These are phyloP conservation scores for Axilococcus clingmanii DNA, from an alignment of 139 green algal species.

Conservation along the genomic window DNA sequence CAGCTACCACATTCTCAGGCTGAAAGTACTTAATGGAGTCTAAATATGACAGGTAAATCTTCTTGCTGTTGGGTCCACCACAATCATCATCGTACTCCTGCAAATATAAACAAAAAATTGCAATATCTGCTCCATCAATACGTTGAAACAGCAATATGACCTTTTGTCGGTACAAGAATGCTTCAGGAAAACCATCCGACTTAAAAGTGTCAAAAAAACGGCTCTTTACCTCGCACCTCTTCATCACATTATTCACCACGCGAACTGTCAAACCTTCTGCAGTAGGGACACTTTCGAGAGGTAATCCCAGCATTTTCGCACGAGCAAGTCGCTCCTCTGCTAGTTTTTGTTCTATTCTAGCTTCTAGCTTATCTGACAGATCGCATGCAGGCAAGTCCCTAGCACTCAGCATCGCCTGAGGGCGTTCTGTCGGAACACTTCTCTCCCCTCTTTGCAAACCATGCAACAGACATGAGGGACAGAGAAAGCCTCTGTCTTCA, in stretches of 20 bases:
- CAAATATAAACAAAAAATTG: conserved; percentile 90
- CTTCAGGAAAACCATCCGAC: conserved; percentile 47
- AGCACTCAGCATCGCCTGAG: conserved; percentile 81
- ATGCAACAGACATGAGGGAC: conserved; percentile 76
- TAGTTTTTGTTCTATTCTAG: conserved; percentile 11
- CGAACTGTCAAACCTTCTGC: conserved; percentile 65
- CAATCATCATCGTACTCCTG: conserved; percentile 91
- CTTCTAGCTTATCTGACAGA: conserved; percentile 58
- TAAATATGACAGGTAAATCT: conserved; percentile 94
- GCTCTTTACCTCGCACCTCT: conserved; percentile 78
- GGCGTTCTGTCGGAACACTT: conserved; percentile 46
- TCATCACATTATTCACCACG: conserved; percentile 89
- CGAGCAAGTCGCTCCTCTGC: conserved; percentile 12
- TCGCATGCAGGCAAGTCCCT: conserved; percentile 71
- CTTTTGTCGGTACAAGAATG: conserved; percentile 85
- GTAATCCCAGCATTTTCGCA: conserved; percentile 22
- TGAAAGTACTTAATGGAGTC: conserved; percentile 97
- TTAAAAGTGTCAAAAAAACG: conserved; percentile 70
- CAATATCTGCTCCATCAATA: conserved; percentile 85
- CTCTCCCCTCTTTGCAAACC: conserved; percentile 37
- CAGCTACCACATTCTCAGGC: conserved; percentile 50
- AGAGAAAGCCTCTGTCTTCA: conserved; percentile 77
- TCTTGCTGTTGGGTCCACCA: conserved; percentile 66
- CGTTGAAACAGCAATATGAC: conserved; percentile 92
- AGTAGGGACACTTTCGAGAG: conserved; percentile 39